phyloP scores from a whole-genome alignment of 1,284 basidiomycete genomes.

The Acaromyces ingoldii region DNA sequence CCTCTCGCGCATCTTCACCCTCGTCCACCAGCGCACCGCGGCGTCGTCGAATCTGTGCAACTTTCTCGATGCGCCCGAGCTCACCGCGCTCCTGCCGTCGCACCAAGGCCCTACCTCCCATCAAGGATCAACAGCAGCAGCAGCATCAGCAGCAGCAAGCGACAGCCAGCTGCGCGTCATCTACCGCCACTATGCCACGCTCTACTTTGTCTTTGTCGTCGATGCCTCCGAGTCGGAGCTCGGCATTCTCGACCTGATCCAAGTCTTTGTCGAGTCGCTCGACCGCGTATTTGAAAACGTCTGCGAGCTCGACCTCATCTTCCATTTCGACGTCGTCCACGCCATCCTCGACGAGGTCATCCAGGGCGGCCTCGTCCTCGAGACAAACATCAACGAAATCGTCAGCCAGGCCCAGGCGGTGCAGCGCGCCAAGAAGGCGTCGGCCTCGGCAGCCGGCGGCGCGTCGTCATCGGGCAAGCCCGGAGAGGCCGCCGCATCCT shows the following conservation, averaged over 20 bases:
- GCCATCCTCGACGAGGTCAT: slow-evolving; percentile 91
- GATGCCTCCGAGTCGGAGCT: slow-evolving; percentile 92
- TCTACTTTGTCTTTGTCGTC: slow-evolving; percentile 95
- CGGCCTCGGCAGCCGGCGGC: not conserved
- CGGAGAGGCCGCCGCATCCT: not conserved
- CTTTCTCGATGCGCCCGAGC: slow-evolving; percentile 48
- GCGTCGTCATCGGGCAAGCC: not conserved
- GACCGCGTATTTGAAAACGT: slow-evolving; percentile 97
- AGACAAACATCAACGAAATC: slow-evolving; percentile 93
- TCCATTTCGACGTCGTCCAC: slow-evolving; percentile 97
- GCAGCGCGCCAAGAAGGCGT: slow-evolving; percentile 10
- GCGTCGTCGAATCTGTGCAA: slow-evolving; percentile 28
- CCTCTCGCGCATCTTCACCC: slow-evolving; percentile 42
- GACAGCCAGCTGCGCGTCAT: slow-evolving; percentile 46
- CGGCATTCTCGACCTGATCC: slow-evolving; percentile 91
- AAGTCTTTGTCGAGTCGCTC: slow-evolving; percentile 95
- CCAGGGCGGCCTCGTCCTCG: slow-evolving; percentile 93
- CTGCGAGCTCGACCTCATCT: slow-evolving; percentile 95
- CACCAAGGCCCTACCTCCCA: too few relatives aligned
- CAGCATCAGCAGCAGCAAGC: too few relatives aligned
- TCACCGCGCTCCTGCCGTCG: slow-evolving; percentile 40
- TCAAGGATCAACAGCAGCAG: too few relatives aligned
- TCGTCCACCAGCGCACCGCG: slow-evolving; percentile 39
- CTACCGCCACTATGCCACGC: slow-evolving; percentile 71
- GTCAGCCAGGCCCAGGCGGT: slow-evolving; percentile 63